phyloP scores from a whole-genome alignment of 805 yeast species.

The Kuraishia ogatae region DNA sequence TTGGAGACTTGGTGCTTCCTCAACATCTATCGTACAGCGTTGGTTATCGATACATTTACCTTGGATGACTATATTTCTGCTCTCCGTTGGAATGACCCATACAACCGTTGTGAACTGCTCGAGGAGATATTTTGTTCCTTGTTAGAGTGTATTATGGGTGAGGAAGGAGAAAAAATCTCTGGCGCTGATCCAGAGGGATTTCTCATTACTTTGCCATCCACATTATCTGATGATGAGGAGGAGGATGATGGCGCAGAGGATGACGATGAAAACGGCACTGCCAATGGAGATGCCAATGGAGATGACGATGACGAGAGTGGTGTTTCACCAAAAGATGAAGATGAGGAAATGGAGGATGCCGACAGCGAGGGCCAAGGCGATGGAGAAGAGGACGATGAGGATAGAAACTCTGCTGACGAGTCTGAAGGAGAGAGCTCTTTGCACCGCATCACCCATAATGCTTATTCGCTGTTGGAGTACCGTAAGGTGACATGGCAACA shows the following conservation, averaged over 20 bases:
- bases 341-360: conserved; percentile 12
- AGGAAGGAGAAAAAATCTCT: conserved; percentile 15
- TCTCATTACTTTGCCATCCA: conserved; percentile 15
- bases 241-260: conserved; percentile 14
- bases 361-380: conserved; percentile 15
- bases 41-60: conserved; percentile 63
- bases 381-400: conserved; percentile 13
- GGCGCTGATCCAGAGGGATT: conserved; percentile 4
- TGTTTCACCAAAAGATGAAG: conserved; percentile 10
- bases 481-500: conserved; percentile 70
- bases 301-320: conserved; percentile 16
- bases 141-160: conserved; percentile 43
- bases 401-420: conserved; percentile 15
- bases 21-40: conserved; percentile 57
- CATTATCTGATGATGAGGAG: conserved; percentile 15
- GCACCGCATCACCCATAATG: conserved; percentile 26
- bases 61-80: conserved; percentile 70
- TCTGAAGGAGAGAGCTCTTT: conserved; percentile 11
- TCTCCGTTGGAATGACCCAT: conserved; percentile 36
- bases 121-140: conserved; percentile 65
- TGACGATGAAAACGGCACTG: conserved; percentile 19
- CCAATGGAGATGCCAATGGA: conserved; percentile 13
- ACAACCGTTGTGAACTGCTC: conserved; percentile 41
- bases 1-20: conserved; percentile 71
- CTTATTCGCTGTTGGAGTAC: conserved; percentile 41